These are phyloP conservation scores for Cladophialophora immunda DNA, from an alignment of 2,329 filamentous ascomycete genomes.

Conservation along the genomic window DNA sequence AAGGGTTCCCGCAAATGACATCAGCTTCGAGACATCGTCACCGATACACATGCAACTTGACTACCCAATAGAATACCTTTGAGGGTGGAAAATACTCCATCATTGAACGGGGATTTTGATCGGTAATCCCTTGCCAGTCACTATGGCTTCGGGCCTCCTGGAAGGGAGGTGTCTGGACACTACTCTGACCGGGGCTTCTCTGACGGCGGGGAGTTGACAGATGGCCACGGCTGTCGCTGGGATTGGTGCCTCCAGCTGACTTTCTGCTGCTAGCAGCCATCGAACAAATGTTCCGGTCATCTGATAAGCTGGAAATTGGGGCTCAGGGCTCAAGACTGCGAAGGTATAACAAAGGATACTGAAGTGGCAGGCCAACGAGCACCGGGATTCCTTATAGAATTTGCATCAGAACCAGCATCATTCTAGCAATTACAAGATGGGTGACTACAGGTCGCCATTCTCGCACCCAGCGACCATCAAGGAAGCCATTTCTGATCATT, in stretches of 20 bases:
- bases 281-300: background rate
- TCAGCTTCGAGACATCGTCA: background rate
- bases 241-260: background rate
- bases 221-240: background rate
- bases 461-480: slow-evolving; percentile 19
- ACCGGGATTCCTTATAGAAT: background rate
- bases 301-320: background rate
- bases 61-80: background rate
- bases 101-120: background rate
- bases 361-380: background rate
- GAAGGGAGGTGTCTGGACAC: background rate
- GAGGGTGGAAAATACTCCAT: no score
- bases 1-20: background rate
- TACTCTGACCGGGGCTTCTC: background rate
- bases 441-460: slow-evolving; percentile 1
- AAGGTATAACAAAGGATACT: background rate
- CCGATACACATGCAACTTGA: background rate
- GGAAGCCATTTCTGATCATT: slow-evolving; percentile 6
- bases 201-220: background rate
- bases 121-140: background rate
- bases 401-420: background rate
- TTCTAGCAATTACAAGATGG: background rate
- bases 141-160: background rate
- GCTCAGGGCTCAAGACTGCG: no score
- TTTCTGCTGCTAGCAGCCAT: background rate